Evolutionary conservation across 805 yeast genomes (phyloP), one percentile per base, ranked within the genome.

Genomic region (Candida khao-thaluensis): DNA sequence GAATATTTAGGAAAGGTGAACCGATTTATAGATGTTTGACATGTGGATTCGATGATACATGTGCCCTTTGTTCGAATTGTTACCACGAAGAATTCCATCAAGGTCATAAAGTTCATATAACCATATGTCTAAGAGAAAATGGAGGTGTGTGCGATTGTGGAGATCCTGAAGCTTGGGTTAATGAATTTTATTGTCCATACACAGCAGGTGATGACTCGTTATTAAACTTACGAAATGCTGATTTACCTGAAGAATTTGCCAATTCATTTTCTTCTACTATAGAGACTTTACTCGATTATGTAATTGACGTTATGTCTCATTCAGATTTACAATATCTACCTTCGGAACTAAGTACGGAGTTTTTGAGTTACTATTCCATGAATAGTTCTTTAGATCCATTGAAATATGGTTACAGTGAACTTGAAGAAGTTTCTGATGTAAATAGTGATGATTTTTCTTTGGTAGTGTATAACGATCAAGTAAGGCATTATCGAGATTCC

Each of bases 131-230:
- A 30, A 68, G 85, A 37, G 84, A 78, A 44, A 83, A 77, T 41
- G 86, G 90, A 26, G 93, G 93, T 0, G 84, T 82, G 14, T 85
- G 95, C 57, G 96, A 87, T 53, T 87, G 96, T 58, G 95, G 96
- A 3, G 95, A 88, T 52, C 77, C 80, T 0, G 95, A 85, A 53
- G 95, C 95, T 0, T 88, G 95, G 89, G 72, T 67, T 4, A 59
- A 58, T 11, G 60, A 69, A 1, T 64, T 79, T 30, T 52, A 64
- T 10, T 87, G 95, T 56, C 66, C 68, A 14, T 52, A 47, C 39
- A 52, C 60, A 3, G 20, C 40, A 3, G 37, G 45, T n/a, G 42
- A 40, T 7, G 42, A 39, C 8, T 15, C 9, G 16, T 5, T 15
- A 2, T 47, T 36, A 16, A 38, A 33, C 11, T 8, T 30, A 7